Base-by-base conservation (phyloP, 768 basidiomycete genomes). In the Tricholoma bakamatsutake region DNA sequence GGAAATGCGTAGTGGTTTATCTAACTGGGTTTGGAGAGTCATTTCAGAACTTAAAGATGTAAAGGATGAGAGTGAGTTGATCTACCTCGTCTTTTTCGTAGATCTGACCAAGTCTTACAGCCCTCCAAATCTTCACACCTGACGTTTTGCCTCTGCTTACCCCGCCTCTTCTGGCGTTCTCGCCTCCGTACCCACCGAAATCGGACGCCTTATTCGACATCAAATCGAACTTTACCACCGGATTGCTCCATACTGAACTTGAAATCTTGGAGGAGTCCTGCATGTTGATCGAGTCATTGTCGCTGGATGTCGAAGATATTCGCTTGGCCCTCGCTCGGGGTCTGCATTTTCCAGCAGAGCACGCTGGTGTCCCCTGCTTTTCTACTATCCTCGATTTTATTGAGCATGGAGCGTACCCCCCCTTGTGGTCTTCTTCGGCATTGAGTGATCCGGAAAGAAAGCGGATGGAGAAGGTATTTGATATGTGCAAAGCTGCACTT, bases 401-500 rank as follows among this genome's bases (percentile, higher is more conserved):
- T 53, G 90, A 92, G 57, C 70, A 76, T 52, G 90, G 85, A 6
- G 76, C 75, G 52, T 88, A 89, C 61, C 82, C 86, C 2, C 73
- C 80, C 3, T 74, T 81, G 24, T 93, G 90, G 90, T 71, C 73
- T 49, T 70, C 68, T 45, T 66, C 75, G 11, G 62, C 73, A 7
- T 68, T 75, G 37, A 70, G 69, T 1, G 84, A 83, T 35, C 63
- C 72, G 45, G 82, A 88, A 55, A 73, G 74, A 56, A 75, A 77
- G 56, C 71, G 75, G 48, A 85, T 81, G 69, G 82, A 88, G 66
- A 87, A 87, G 66, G 77, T 80, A 2, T 88, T 95, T 59, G 83
- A 85, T 60, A 80, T 85, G 28, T 91, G 90, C 72, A 95, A 94
- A 70, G 88, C 86, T 3, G 91, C 90, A 0, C 74, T 93, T 8